These are phyloP conservation scores for Pelargonium exstipulatum DNA, from an alignment of 441 rosid species.

Conservation along the genomic window DNA sequence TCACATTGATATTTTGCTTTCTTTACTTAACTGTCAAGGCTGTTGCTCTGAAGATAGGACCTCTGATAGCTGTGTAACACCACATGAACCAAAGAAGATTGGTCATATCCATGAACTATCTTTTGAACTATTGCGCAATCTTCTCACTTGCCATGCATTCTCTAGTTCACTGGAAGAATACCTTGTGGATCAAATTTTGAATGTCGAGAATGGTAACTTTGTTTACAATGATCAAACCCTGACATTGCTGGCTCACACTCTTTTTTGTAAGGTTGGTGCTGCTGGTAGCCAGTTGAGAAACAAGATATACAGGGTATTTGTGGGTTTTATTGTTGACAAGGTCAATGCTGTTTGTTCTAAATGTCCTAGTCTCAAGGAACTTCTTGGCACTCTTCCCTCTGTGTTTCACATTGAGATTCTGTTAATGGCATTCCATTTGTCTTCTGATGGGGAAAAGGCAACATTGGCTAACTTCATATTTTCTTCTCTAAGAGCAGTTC, in stretches of 20 bases:
- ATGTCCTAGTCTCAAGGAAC: conserved; percentile 55
- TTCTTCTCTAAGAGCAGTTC: conserved; percentile 46
- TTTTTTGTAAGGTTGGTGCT: conserved; percentile 58
- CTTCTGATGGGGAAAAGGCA: conserved; percentile 70
- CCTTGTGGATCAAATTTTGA: conserved; percentile 70
- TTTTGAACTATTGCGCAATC: conserved; percentile 72
- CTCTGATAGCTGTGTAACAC: conserved; percentile 43
- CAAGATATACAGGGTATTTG: conserved; percentile 56
- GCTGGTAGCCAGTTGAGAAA: conserved; percentile 70
- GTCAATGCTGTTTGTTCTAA: conserved; percentile 43
- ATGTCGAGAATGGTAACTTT: conserved; percentile 62
- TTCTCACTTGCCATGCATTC: conserved; percentile 54
- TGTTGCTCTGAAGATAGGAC: conserved; percentile 44
- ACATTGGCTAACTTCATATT: conserved; percentile 52
- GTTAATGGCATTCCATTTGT: conserved; percentile 91
- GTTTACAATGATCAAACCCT: conserved; percentile 74
- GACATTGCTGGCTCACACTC: conserved; percentile 65
- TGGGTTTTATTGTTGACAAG: conserved; percentile 58
- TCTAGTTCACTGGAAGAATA: conserved; percentile 69
- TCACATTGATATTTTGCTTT: conserved; percentile 84
- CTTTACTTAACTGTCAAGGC: conserved; percentile 49
- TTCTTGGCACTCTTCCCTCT: conserved; percentile 77
- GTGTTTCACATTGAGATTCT: conserved; percentile 91
- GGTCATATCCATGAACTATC: conserved; percentile 53
- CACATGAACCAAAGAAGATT: conserved; percentile 59